phyloP scores from a whole-genome alignment of 495 filamentous ascomycete genomes.

The Massariosphaeria phaeospora region DNA sequence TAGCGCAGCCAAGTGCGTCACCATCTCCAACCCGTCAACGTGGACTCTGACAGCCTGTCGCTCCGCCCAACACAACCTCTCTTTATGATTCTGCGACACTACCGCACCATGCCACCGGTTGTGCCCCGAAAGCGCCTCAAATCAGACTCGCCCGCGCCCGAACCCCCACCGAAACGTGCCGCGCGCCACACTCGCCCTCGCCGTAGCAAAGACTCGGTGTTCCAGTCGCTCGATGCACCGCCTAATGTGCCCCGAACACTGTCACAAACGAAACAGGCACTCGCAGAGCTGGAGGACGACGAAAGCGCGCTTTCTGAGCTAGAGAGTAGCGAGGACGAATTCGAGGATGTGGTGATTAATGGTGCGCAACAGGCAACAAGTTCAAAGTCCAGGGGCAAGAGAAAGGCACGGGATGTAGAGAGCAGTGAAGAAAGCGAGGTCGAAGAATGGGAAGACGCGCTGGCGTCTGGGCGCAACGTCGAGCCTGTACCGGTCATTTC shows the following conservation, averaged over 20 bases:
- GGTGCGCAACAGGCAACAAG: neutral
- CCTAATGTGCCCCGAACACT: conserved; percentile 46
- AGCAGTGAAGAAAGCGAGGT: conserved; percentile 55
- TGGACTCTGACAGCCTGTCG: neutral
- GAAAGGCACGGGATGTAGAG: conserved; percentile 26
- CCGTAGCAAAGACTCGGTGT: conserved; percentile 40
- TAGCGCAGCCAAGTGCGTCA: conserved; percentile 11
- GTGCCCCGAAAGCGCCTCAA: conserved; percentile 37
- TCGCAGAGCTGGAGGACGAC: conserved; percentile 51
- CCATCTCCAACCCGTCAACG: neutral
- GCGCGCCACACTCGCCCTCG: neutral
- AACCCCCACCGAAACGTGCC: conserved; percentile 26
- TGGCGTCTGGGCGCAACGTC: conserved; percentile 27
- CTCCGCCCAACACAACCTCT: neutral
- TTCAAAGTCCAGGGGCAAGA: neutral
- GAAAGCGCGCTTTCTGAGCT: conserved; percentile 64
- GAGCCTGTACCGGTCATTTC: conserved; percentile 22
- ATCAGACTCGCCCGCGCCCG: conserved; percentile 27
- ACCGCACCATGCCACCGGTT: conserved; percentile 34
- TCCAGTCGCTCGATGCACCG: conserved; percentile 62
- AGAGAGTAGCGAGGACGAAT: conserved; percentile 45
- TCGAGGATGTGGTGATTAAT: conserved; percentile 54
- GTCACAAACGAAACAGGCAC: conserved; percentile 46
- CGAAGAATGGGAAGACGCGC: conserved; percentile 86
- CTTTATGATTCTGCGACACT: neutral